A percentile compares a stretch with the other conserved stretches of the same genome.
Conservation (phyloP, 2,329 filamentous ascomycete genomes). For the Pestalotiopsis sp. region DNA sequence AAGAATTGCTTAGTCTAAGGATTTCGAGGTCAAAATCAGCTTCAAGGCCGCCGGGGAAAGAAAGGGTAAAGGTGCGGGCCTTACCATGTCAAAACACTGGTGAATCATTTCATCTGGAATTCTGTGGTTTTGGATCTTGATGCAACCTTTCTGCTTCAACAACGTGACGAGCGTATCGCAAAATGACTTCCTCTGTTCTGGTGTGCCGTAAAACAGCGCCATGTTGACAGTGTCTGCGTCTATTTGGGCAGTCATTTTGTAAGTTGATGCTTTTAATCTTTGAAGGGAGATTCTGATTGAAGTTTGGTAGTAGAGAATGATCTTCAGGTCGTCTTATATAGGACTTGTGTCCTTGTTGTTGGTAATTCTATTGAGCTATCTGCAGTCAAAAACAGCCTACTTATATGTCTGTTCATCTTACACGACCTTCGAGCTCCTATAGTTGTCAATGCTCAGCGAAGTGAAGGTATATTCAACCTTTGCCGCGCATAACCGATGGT, state of each 20-base stretch:
- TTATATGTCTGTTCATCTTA: neutral
- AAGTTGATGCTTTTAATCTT: neutral
- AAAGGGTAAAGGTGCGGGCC: neutral
- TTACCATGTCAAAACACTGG: neutral
- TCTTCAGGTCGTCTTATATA: neutral
- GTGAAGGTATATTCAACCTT: neutral
- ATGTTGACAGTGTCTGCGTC: constrained; percentile 1
- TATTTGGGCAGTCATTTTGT: neutral
- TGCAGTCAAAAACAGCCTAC: neutral
- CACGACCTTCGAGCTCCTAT: neutral
- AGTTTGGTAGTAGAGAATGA: too few relatives aligned
- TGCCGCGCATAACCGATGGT: neutral
- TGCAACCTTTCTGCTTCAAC: neutral
- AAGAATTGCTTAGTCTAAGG: neutral
- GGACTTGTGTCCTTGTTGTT: neutral
- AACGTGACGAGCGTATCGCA: neutral
- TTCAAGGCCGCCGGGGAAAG: neutral
- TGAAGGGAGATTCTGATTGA: too few relatives aligned
- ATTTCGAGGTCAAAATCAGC: neutral
- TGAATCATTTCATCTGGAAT: neutral
- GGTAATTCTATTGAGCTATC: neutral
- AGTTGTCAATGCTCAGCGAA: neutral
- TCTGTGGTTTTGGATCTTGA: constrained; percentile 1
- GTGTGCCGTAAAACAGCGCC: constrained; percentile 1
- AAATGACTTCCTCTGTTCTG: neutral